These are phyloP conservation scores for Nyctanthes arbortristis DNA, from an alignment of 257 asterid species.

Conservation along the genomic window DNA sequence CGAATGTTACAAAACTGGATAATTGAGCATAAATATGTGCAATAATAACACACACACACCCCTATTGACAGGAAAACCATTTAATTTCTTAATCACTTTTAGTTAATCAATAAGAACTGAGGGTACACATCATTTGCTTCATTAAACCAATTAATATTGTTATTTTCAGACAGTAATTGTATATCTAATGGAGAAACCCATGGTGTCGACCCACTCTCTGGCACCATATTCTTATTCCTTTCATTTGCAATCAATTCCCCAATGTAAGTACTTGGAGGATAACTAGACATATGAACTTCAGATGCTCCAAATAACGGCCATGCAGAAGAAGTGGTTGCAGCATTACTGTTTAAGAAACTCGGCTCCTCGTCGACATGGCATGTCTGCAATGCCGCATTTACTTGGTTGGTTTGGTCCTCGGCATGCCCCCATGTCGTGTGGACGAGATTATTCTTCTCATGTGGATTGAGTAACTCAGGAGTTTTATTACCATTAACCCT, in stretches of 20 bases:
- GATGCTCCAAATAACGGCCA: constrained; percentile 34
- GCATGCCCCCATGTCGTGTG: constrained; percentile 6
- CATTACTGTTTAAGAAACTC: constrained; percentile 6
- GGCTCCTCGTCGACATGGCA: constrained; percentile 30
- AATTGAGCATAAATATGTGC: too few species aligned
- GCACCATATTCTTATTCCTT: constrained; percentile 30
- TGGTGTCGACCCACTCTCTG: constrained; percentile 26
- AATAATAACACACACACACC: too few species aligned
- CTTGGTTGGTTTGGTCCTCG: constrained; percentile 27
- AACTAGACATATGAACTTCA: constrained; percentile 26
- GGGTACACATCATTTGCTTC: constrained; percentile 52
- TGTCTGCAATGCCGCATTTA: constrained; percentile 29
- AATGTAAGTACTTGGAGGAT: constrained; percentile 34
- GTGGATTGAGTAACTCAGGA: not conserved
- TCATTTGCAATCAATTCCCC: constrained; percentile 36
- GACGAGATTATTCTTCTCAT: not conserved
- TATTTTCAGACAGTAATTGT: constrained; percentile 43
- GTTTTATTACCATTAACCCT: not conserved
- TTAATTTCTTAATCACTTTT: too few species aligned
- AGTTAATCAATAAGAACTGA: too few species aligned
- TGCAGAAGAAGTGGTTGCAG: constrained; percentile 21
- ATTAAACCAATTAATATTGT: constrained; percentile 43
- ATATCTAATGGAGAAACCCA: constrained; percentile 40
- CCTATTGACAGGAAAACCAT: too few species aligned
- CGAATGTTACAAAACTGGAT: too few species aligned